Conservation (phyloP, 176 grass and related monocot genomes). For the Hsuehochloa calcarea region DNA sequence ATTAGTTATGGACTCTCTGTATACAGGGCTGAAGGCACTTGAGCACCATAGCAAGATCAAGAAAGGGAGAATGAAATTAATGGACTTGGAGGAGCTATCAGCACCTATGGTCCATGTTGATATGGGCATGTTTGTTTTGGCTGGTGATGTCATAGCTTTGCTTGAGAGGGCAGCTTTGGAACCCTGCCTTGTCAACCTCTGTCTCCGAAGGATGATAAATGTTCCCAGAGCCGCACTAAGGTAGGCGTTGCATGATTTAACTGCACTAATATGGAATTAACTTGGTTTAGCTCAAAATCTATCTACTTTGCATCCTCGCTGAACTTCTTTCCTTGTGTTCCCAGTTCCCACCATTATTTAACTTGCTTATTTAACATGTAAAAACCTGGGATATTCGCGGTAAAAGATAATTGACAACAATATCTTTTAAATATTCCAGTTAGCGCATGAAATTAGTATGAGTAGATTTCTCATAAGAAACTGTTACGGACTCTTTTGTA, state of each 20-base stretch:
- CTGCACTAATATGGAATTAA: background rate
- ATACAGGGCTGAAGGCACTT: slow-evolving; percentile 70
- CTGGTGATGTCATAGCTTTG: slow-evolving; percentile 78
- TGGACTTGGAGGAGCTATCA: slow-evolving; percentile 55
- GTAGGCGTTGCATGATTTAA: background rate
- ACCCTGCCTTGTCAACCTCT: slow-evolving; percentile 60
- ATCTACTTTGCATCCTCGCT: background rate
- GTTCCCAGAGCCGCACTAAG: slow-evolving; percentile 52
- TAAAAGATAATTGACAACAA: background rate
- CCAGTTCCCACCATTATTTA: background rate
- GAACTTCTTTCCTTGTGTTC: background rate
- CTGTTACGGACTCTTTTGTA: too few species aligned
- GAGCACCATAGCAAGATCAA: slow-evolving; percentile 60
- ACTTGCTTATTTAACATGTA: background rate
- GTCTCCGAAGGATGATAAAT: slow-evolving; percentile 78
- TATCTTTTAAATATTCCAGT: background rate
- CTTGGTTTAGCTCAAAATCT: slow-evolving; percentile 21
- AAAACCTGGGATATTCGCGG: background rate
- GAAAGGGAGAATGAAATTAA: slow-evolving; percentile 54
- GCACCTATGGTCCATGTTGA: slow-evolving; percentile 66
- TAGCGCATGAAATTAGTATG: background rate
- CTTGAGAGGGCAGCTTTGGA: slow-evolving; percentile 73
- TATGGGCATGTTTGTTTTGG: slow-evolving; percentile 73
- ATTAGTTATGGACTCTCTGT: slow-evolving; percentile 81
- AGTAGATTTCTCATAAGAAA: background rate